Evolutionary conservation across 108 stramenopile species (phyloP), one percentile per base, ranked within the genome.

Genomic region (Nannochloropsis salina): DNA sequence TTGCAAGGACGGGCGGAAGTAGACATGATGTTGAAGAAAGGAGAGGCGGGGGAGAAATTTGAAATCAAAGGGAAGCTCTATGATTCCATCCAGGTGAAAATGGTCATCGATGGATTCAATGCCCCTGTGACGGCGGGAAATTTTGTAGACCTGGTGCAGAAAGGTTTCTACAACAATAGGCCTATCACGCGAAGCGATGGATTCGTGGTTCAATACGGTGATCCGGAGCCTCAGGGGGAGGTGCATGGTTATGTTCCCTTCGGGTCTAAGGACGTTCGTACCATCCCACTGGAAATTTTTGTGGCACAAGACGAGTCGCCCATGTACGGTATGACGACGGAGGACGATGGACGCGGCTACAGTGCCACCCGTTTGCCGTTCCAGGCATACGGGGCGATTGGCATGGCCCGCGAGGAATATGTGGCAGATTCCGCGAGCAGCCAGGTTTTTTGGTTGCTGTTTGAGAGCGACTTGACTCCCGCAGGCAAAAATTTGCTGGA

Each of bases 401-500:
- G 97, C 80, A 97, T 96, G 97, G 97, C 97, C 1, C 90, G 97
- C 41, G 94, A 95, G 43, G 97, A 98, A 84, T 96, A 96, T 88
- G 97, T 96, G 79, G 88, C 95, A 22, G 96, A 98, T 85, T 92
- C 94, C 9, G 97, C 96, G 44, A 61, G 93, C 45, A 93, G 93
- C 85, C 97, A 98, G 91, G 97, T 97, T 92, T 98, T 98, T 89
- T 98, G 95, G 95, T 88, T 98, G 83, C 91, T 98, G 80, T 98
- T 98, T 89, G 96, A 98, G 89, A 94, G 94, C 20, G 97, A 98
- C 93, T 92, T 98, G 51, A 98, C 97, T 9, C 97, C 97, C 18
- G 97, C 96, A n/a, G 97, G 97, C 42, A 98, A 98, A 91, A 98
- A 98, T 92, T 93, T 98, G 1, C 88, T 98, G 80, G 97, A 98